Base-by-base conservation (phyloP, 2,329 filamentous ascomycete genomes). In the Trichoderma sp. region DNA sequence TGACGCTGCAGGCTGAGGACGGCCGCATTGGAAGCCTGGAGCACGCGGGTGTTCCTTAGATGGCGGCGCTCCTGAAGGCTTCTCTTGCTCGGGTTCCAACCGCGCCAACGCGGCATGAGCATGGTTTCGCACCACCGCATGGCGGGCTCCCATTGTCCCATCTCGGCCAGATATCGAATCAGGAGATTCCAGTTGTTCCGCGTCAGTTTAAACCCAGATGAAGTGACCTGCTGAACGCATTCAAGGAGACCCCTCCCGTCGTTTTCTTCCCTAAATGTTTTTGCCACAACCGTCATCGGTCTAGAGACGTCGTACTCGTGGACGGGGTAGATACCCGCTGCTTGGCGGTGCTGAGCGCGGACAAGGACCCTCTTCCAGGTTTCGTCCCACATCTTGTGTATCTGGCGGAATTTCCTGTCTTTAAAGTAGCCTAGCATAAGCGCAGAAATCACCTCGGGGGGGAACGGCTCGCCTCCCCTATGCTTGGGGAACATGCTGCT, bases 171-270 rank as follows among this genome's bases (percentile, higher is more conserved):
- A 60, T 84, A 79, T 73, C 90, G 87, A 66, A 97, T 84, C 71
- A 92, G 89, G 60, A 86, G 83, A 76, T 97, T 95, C 93, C 93
- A 97, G 72, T 92, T 93, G 73, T 85, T 85, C 75, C 87, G 89
- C 74, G 92, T 90, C 67, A 97, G 79, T 32, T 82, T 80, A 80
- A 94, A 97, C 12, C 94, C 94, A 48, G 85, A 83, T 1, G 77
- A 75, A 9, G 87, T 81, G 12, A 94, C 81, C n/a, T 84, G 78
- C 25, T 82, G 77, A 32, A 93, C 77, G 17, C 86, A 78, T 8
- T 79, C 68, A 5, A 82, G 75, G 13, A 92, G 80, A 22, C 81
- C 83, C 12, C 78, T 75, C 7, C 80, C 73, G 70, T 88, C 78
- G 7, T 76, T 72, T 67, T 78, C 74, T 13, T 78, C 77, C 17